These are phyloP conservation scores for Microsporum ferrugineum DNA, from an alignment of 2,329 filamentous ascomycete species.

Conservation along the genomic window DNA sequence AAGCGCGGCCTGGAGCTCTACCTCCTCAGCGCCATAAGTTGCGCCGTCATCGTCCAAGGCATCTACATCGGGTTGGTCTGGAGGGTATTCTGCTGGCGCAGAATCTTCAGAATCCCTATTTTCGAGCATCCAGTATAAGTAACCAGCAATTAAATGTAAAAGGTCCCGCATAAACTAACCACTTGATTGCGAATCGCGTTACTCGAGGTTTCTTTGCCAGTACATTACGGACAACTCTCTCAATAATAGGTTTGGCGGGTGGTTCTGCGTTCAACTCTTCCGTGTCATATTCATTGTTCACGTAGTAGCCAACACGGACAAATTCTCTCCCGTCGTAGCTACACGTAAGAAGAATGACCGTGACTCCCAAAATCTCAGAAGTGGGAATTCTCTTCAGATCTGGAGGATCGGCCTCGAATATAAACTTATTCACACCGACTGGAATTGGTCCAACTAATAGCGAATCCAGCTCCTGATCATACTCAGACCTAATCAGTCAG, in stretches of 20 bases:
- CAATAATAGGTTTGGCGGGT: conserved; percentile 81
- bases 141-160: not conserved
- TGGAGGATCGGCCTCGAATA: conserved; percentile 90
- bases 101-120: conserved; percentile 92
- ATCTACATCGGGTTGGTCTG: conserved; percentile 94
- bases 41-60: conserved; percentile 68
- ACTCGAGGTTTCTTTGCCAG: conserved; percentile 95
- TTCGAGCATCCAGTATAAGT: conserved; percentile 13
- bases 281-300: conserved; percentile 97
- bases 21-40: conserved; percentile 83
- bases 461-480: conserved; percentile 96
- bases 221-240: conserved; percentile 83
- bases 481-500: conserved; percentile 59
- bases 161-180: conserved; percentile 46
- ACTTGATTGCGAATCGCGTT: conserved; percentile 96
- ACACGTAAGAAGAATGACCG: conserved; percentile 90
- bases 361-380: conserved; percentile 91
- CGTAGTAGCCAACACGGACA: conserved; percentile 96
- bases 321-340: conserved; percentile 95
- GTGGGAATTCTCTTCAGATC: conserved; percentile 84
- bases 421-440: conserved; percentile 94
- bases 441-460: conserved; percentile 96
- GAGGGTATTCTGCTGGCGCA: conserved; percentile 88
- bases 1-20: conserved; percentile 56
- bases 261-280: conserved; percentile 82